Evolutionary conservation across 257 asterid genomes (phyloP), one percentile per base, ranked within the genome.

Genomic region (Vinca minor): DNA sequence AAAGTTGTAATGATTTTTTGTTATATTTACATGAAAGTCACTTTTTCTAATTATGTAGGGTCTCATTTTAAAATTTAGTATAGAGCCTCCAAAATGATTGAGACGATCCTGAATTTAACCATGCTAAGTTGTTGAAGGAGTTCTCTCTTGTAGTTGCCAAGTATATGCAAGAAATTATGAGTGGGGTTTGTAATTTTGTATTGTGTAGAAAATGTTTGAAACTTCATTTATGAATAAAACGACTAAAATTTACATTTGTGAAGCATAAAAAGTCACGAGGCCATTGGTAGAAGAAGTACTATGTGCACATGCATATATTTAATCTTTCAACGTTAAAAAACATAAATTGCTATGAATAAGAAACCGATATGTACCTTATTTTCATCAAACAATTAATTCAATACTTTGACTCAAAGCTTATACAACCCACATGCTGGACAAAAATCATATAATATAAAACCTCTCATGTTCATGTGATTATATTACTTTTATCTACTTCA

Each of bases 231-330:
- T 47, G 64, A 59, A 68, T 35, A 64, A 15, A 62, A 54, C 21
- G 42, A 31, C n/a, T 59, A 23, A 34, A 2, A 34, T 2, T 50
- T 26, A 18, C 57, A 31, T 15, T 21, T 13, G 7, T 5, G 28
- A 42, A 67, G 56, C 58, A 67, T 55, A 31, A 56, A 45, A 60
- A 66, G 59, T 39, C 21, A 67, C 52, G 45, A 10, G 73, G 35
- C 34, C 15, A 67, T 13, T 63, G 28, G 38, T 3, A 34, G 5
- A n/a, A 46, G 17, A 63, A 63, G 68, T 17, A 61, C 50, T 34
- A 32, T 54, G 62, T 57, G 59, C 77, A 76, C 81, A 76, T 76
- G 81, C 63, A 59, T 31, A 59, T 31, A 54, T 69, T 44, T 23
- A 56, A 23, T 34, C 46, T 63, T 59, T 50, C 6, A 3, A 26